Percentiles rank a stretch among this genome's conserved stretches.
These are phyloP conservation scores for Botryotinia calthae DNA, from an alignment of 2,329 filamentous ascomycete species.

Conservation along the genomic window DNA sequence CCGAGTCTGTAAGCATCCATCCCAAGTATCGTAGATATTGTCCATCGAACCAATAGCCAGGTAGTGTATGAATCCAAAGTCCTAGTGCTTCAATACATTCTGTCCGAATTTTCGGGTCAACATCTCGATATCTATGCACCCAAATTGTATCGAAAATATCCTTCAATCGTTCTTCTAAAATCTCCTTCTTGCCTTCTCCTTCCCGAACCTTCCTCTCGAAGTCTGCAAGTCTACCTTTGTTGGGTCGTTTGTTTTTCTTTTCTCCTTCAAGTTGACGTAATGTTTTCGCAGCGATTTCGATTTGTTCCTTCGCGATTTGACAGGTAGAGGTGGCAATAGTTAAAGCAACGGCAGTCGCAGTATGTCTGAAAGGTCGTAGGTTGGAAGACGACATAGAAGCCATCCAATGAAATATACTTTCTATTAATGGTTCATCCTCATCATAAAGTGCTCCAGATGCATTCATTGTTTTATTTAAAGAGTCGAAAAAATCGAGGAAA, in stretches of 20 bases:
- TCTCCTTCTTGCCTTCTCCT: constrained; percentile 47
- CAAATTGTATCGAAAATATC: constrained; percentile 93
- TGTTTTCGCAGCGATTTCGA: constrained; percentile 69
- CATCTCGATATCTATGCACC: constrained; percentile 91
- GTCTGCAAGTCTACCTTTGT: constrained; percentile 73
- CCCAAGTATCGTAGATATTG: constrained; percentile 89
- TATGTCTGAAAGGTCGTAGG: constrained; percentile 89
- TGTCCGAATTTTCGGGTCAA: constrained; percentile 82
- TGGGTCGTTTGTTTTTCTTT: constrained; percentile 68
- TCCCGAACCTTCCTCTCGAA: constrained; percentile 66
- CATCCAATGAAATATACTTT: constrained; percentile 88
- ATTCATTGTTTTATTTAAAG: constrained; percentile 74
- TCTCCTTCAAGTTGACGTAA: constrained; percentile 78
- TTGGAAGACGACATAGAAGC: constrained; percentile 85
- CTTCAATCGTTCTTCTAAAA: constrained; percentile 66
- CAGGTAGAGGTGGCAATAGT: constrained; percentile 78
- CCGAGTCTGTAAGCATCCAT: constrained; percentile 87
- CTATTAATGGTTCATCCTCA: constrained; percentile 65
- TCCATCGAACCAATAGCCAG: constrained; percentile 86
- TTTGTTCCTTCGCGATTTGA: constrained; percentile 66
- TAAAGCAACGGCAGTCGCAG: constrained; percentile 80
- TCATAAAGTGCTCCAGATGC: constrained; percentile 79
- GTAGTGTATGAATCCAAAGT: constrained; percentile 81
- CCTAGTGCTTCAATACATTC: constrained; percentile 87
- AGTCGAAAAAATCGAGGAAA: constrained; percentile 74